Percentiles rank a stretch among this genome's conserved stretches.
Conservation (phyloP, 2,329 filamentous ascomycete species). For the Alternaria consortialis region DNA sequence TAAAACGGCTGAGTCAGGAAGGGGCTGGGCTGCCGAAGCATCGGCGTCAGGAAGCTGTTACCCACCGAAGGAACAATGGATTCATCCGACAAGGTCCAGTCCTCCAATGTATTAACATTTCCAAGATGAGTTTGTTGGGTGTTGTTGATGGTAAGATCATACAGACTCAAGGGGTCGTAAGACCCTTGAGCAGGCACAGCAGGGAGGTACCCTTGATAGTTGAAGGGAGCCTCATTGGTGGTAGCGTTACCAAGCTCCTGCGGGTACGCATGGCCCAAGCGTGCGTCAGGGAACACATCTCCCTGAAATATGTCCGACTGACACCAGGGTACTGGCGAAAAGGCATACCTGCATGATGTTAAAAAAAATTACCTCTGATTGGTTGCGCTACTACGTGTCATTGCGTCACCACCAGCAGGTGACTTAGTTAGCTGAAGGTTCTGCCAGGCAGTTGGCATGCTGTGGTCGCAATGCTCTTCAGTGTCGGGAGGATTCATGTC, state of each 20-base stretch:
- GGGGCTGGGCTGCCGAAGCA: neutral
- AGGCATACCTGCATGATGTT: constrained; percentile 15
- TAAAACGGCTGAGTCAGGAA: neutral
- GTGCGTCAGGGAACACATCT: too few species aligned
- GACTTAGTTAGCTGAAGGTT: neutral
- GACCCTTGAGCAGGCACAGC: neutral
- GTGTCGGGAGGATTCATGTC: neutral
- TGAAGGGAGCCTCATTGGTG: neutral
- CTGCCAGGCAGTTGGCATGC: neutral
- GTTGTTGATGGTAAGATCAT: neutral
- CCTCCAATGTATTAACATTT: neutral
- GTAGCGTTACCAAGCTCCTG: neutral
- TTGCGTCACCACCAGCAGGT: neutral
- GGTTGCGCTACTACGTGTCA: neutral
- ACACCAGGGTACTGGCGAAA: neutral
- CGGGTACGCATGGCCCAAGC: neutral
- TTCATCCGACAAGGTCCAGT: neutral
- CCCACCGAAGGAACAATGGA: neutral
- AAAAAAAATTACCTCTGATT: constrained; percentile 11
- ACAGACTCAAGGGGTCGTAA: neutral
- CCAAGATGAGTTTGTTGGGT: neutral
- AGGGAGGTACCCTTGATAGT: too few species aligned
- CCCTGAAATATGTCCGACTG: too few species aligned
- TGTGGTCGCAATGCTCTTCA: neutral
- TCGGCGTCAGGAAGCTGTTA: neutral